Evolutionary conservation across 2,329 filamentous ascomycete genomes (phyloP).

Genomic region (Didymella segeticola): DNA sequence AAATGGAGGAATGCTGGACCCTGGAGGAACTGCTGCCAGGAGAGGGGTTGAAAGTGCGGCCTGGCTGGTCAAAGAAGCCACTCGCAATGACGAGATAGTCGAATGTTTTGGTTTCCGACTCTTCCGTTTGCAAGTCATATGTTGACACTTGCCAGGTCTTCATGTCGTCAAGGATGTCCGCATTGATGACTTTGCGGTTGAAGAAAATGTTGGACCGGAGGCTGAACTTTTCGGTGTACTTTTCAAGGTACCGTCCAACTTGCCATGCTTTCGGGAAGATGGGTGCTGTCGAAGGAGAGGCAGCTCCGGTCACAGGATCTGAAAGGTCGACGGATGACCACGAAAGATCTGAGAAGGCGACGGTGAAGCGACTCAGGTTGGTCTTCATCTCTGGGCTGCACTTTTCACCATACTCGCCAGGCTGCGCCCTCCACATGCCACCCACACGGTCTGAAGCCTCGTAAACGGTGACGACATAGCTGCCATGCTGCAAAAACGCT

Average conservation of each 20-base stretch:
- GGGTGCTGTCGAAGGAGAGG: constrained; percentile 51
- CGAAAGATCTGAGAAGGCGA: constrained; percentile 68
- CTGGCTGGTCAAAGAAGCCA: constrained; percentile 70
- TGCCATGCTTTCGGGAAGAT: constrained; percentile 79
- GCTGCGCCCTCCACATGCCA: constrained; percentile 73
- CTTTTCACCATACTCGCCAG: constrained; percentile 61
- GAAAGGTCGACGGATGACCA: constrained; percentile 63
- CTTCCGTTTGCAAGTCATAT: constrained; percentile 21
- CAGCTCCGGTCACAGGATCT: constrained; percentile 10
- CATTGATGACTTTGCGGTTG: constrained; percentile 48
- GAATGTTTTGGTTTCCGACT: constrained; percentile 53
- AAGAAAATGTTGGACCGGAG: constrained; percentile 58
- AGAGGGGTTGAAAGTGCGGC: constrained; percentile 21
- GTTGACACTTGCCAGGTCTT: constrained; percentile 32
- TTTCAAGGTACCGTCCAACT: constrained; percentile 73
- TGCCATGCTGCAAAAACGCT: constrained; percentile 68
- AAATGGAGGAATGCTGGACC: constrained; percentile 40
- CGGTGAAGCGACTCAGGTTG: constrained; percentile 80
- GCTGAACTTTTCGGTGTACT: constrained; percentile 68
- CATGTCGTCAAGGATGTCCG: constrained; percentile 22
- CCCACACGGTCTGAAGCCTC: constrained; percentile 71
- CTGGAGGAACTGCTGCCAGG: constrained; percentile 6
- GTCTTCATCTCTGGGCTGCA: constrained; percentile 66
- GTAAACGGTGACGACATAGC: constrained; percentile 73
- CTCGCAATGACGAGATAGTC: constrained; percentile 76